Percentiles rank a stretch among this genome's conserved stretches.
phyloP scores from a whole-genome alignment of 805 yeast species.

The Myxozyma vanderwaltii region DNA sequence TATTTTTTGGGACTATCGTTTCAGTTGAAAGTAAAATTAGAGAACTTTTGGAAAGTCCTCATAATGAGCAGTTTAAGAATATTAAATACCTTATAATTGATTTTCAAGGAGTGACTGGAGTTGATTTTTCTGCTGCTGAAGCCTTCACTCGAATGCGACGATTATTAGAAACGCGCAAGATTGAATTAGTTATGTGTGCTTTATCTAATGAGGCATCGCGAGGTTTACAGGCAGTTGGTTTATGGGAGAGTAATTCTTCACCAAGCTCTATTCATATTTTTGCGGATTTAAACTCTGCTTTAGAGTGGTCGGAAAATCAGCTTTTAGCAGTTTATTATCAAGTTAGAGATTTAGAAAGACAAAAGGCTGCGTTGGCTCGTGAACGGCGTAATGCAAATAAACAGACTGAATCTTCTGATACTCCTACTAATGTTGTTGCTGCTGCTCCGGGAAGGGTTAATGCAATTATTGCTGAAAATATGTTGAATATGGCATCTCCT shows the following conservation, averaged over 20 bases:
- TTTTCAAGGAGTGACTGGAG: conserved; percentile 72
- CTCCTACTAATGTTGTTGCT: neutral
- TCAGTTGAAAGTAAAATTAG: conserved; percentile 80
- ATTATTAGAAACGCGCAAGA: conserved; percentile 65
- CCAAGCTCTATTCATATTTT: conserved; percentile 59
- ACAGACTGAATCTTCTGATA: neutral
- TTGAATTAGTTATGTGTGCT: conserved; percentile 76
- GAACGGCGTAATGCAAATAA: neutral
- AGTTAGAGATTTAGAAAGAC: conserved; percentile 39
- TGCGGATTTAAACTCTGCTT: conserved; percentile 76
- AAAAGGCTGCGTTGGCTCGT: neutral
- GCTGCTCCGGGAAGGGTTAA: neutral
- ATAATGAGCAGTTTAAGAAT: conserved; percentile 47
- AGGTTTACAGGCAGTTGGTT: conserved; percentile 80
- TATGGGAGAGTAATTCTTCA: conserved; percentile 57
- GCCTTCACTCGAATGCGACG: conserved; percentile 87
- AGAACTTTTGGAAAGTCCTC: conserved; percentile 54
- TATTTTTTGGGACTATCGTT: conserved; percentile 95
- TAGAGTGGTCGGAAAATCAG: conserved; percentile 96
- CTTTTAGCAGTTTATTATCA: conserved; percentile 66
- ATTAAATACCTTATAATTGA: conserved; percentile 82
- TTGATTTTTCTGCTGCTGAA: conserved; percentile 95
- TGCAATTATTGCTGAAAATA: neutral
- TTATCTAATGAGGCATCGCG: conserved; percentile 65
- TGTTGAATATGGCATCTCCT: conserved; percentile 14